Base-by-base conservation (phyloP, 306 rosid species). In the Argentina anserina region DNA sequence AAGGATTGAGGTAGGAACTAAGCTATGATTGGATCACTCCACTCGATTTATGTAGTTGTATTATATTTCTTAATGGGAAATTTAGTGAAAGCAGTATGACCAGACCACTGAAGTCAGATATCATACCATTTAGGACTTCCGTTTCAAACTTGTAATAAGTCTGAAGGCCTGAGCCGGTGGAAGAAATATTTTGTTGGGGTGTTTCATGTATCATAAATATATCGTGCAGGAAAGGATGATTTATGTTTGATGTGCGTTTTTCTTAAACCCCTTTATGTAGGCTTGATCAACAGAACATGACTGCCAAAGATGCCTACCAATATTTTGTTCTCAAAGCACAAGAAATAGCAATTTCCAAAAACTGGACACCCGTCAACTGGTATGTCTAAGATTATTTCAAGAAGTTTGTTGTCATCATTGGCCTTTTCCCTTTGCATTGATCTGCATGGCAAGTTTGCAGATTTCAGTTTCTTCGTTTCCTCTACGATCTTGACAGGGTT, bases 351-450 rank as follows among this genome's bases (percentile, higher is more conserved):
- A 65, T 94, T 78, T 91, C 96, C 21, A 85, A 84, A 76, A 84
- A 85, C 69, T 91, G 96, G 99, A 86, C 70, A 79, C 99, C 99
- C 0, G 97, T 94, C 69, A 94, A 94, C 80, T 94, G 99, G 98
- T 94, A 88, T 84, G 81, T 43, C 74, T 37, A 53, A 13, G 46
- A 28, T 72, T 20, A 62, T 52, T 33, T 40, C 70, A 63, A 42
- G 75, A 74, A 39, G 45, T 39, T 61, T 50, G 26, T 31, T 74
- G 45, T 21, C 28, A 7, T 69, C 68, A 42, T 50, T 20, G 29
- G 36, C 67, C 63, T 39, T 74, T 60, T n/a, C 77, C 37, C 58
- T 34, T 60, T 79, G 73, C 23, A 7, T 37, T 70, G 25, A 11
- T 25, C 56, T 63, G 37, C 43, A 21, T 34, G 50, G 63, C 10